phyloP scores from a whole-genome alignment of 345 rosid species.

The Corchorus capsularis region DNA sequence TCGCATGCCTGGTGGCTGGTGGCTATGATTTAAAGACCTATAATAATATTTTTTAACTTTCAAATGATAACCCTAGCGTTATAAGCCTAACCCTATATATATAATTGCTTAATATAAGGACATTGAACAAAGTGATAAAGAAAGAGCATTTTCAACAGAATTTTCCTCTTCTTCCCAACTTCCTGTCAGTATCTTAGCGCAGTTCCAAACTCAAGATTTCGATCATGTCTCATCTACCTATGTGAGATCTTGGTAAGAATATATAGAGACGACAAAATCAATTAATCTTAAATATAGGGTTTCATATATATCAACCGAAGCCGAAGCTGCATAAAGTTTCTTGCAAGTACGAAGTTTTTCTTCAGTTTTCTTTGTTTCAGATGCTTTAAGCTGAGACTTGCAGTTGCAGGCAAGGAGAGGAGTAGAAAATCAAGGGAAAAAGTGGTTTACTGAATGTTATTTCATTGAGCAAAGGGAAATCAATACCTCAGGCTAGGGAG shows the following conservation, averaged over 20 bases:
- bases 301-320: background rate
- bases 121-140: background rate
- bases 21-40: slow-evolving; percentile 10
- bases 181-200: background rate
- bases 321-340: slow-evolving; percentile 12
- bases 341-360: background rate
- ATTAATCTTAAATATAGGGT: slow-evolving; percentile 3
- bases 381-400: slow-evolving; percentile 16
- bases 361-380: slow-evolving; percentile 8
- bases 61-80: slow-evolving; percentile 12
- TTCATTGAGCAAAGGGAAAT: background rate
- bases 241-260: background rate
- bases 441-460: background rate
- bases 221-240: slow-evolving; percentile 3
- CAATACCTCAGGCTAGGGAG: background rate
- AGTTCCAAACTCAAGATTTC: background rate
- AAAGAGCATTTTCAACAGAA: background rate
- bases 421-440: background rate
- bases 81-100: background rate
- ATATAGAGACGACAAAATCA: background rate
- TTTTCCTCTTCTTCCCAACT: slow-evolving; percentile 6
- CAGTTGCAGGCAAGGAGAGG: background rate
- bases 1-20: background rate
- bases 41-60: background rate
- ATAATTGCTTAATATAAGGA: background rate